Base-by-base conservation (phyloP, 768 basidiomycete species). In the Sutorius australiensis region DNA sequence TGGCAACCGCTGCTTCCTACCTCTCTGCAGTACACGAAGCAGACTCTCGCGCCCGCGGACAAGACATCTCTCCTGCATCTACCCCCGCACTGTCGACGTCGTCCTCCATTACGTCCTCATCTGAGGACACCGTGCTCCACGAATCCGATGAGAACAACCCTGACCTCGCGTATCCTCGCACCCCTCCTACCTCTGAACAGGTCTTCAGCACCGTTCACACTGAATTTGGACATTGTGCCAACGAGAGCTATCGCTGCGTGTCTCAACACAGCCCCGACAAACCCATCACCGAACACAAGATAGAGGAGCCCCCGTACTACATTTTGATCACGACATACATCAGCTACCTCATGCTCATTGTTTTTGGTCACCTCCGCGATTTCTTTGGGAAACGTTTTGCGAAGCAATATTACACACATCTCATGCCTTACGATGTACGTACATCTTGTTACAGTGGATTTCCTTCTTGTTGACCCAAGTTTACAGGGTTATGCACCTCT, bases 401-500 rank as follows among this genome's bases (percentile, higher is more conserved):
- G 52, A 80, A 87, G 5, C 67, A 78, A 12, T 75, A 78, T 33
- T 98, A 92, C 67, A 77, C 77, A 48, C 92, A 97, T 72, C 75
- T 99, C 51, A 83, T 92, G 73, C 87, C 92, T 44, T 75, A 80
- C 58, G 77, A 92, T 62, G 95, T 95, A 66, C 72, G 93, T 78
- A 0, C n/a, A 50, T 32, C 34, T 16, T 42, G 46, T 56, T 19
- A 19, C 46, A 0, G 16, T 51, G 32, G n/a, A 50, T 53, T 40
- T 13, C 5, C 47, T 27, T 51, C 37, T 53, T 38, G 44, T 48
- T 63, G 14, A 61, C 45, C 31, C 12, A 16, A 30, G 0, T 21
- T 14, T 46, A n/a, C 69, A 98, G 93, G 97, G 95, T 51, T 95
- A 97, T 65, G 95, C 95, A 2, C 90, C 97, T 6, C 79, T 98